A percentile compares a stretch with the other conserved stretches of the same genome.
Conservation (phyloP, 805 yeast genomes). For the Ascoidea rubescens region DNA sequence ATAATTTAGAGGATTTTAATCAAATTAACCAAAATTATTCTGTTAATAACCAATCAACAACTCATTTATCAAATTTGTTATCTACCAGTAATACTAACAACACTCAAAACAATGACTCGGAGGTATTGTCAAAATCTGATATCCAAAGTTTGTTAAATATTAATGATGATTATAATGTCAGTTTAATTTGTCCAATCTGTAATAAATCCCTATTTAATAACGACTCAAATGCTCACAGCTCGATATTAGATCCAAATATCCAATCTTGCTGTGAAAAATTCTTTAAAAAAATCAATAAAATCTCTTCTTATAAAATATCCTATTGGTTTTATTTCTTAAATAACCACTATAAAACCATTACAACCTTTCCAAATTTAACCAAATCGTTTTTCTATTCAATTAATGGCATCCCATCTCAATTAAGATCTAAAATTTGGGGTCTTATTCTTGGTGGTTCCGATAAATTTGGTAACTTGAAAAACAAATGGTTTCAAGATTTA, state of each 20-base stretch:
- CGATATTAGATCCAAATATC: slow-evolving; percentile 5
- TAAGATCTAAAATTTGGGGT: slow-evolving; percentile 32
- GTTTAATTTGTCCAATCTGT: slow-evolving; percentile 15
- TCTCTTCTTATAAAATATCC: slow-evolving; percentile 20
- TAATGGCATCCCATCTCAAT: slow-evolving; percentile 29
- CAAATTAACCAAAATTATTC: not conserved
- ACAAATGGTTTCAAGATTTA: slow-evolving; percentile 17
- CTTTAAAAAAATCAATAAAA: slow-evolving; percentile 3
- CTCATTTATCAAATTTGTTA: not conserved
- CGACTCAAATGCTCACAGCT: slow-evolving; percentile 13
- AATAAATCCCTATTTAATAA: slow-evolving; percentile 14
- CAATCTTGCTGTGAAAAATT: slow-evolving; percentile 14
- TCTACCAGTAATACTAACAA: too few species aligned
- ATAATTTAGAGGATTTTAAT: too few species aligned
- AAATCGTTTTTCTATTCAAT: slow-evolving; percentile 24
- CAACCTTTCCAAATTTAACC: slow-evolving; percentile 33
- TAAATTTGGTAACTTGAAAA: slow-evolving; percentile 11
- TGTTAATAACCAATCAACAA: too few species aligned
- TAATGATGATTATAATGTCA: slow-evolving; percentile 12
- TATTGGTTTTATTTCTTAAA: slow-evolving; percentile 32
- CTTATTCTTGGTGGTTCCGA: slow-evolving; percentile 14
- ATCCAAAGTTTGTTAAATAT: slow-evolving; percentile 14
- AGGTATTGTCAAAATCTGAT: slow-evolving; percentile 17
- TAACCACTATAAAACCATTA: slow-evolving; percentile 28
- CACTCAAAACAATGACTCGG: slow-evolving; percentile 4